Conservation (phyloP, 805 yeast genomes). For the Teunomyces barrocoloradensis region DNA sequence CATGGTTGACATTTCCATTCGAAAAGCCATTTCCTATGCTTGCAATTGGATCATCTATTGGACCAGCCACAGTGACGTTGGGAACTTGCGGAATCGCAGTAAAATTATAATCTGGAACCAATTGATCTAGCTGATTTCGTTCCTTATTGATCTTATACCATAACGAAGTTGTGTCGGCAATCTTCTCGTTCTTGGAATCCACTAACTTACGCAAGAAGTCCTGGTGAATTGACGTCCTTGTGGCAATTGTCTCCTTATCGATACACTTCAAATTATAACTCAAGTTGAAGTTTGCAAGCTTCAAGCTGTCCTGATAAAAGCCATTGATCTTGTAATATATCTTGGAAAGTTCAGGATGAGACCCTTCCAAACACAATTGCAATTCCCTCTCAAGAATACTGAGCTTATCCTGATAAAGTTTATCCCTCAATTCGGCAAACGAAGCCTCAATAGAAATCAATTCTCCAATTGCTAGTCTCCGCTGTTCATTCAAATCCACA, state of each 20-base stretch:
- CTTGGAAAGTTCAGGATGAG: constrained; percentile 84
- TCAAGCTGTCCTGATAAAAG: constrained; percentile 68
- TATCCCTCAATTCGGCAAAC: constrained; percentile 84
- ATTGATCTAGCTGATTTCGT: constrained; percentile 72
- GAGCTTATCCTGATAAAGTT: constrained; percentile 79
- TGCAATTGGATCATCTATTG: constrained; percentile 10
- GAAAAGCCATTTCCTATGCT: constrained; percentile 4
- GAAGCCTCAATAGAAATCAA: constrained; percentile 79
- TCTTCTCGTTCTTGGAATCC: constrained; percentile 63
- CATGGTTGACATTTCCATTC: constrained; percentile 3
- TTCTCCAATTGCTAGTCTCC: constrained; percentile 66
- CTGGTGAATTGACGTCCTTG: constrained; percentile 79
- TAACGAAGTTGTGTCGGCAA: constrained; percentile 70
- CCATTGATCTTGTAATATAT: constrained; percentile 70
- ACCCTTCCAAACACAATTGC: constrained; percentile 80
- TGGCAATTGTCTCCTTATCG: constrained; percentile 75
- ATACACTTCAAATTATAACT: constrained; percentile 72
- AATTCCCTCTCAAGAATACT: constrained; percentile 76
- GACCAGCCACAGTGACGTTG: constrained; percentile 18
- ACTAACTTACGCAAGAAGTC: constrained; percentile 66
- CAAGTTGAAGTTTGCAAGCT: constrained; percentile 38
- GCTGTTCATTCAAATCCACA: constrained; percentile 33
- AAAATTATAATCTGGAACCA: constrained; percentile 53
- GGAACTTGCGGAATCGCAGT: constrained; percentile 37
- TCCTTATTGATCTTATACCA: constrained; percentile 95